phyloP scores from a whole-genome alignment of 352 stramenopile genomes.

The Pythium utonaiense region DNA sequence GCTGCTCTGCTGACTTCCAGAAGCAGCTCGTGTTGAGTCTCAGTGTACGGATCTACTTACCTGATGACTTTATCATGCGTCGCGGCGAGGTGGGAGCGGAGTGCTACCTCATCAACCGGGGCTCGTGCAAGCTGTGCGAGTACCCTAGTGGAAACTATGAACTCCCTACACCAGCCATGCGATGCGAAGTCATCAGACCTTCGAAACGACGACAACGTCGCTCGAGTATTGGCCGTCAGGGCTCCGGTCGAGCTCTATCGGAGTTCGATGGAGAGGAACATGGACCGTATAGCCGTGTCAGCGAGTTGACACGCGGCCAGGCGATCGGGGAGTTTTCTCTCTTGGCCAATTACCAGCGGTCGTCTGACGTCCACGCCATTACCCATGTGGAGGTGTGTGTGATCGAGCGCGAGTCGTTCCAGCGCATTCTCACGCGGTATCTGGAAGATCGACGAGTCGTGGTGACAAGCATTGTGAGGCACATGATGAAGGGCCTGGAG shows the following conservation, averaged over 20 bases:
- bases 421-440: conserved; percentile 33
- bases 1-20: conserved; percentile 56
- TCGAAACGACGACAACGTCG: neutral
- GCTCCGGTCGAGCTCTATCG: neutral
- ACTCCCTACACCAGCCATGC: neutral
- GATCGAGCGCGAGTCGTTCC: conserved; percentile 34
- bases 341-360: conserved; percentile 50
- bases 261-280: neutral
- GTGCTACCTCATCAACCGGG: conserved; percentile 72
- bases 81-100: conserved; percentile 52
- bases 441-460: conserved; percentile 24
- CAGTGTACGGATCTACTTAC: conserved; percentile 60
- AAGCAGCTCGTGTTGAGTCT: conserved; percentile 58
- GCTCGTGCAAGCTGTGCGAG: conserved; percentile 35
- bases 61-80: conserved; percentile 70
- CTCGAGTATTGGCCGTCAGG: neutral
- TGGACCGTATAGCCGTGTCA: neutral
- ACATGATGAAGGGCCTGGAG: neutral
- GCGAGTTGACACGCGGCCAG: neutral
- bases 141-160: neutral
- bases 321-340: conserved; percentile 38
- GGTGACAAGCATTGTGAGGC: neutral
- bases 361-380: conserved; percentile 37
- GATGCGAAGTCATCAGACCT: neutral
- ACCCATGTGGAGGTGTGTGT: conserved; percentile 58